Conservation (phyloP, 805 yeast genomes). For the Candida parachauliodes region DNA sequence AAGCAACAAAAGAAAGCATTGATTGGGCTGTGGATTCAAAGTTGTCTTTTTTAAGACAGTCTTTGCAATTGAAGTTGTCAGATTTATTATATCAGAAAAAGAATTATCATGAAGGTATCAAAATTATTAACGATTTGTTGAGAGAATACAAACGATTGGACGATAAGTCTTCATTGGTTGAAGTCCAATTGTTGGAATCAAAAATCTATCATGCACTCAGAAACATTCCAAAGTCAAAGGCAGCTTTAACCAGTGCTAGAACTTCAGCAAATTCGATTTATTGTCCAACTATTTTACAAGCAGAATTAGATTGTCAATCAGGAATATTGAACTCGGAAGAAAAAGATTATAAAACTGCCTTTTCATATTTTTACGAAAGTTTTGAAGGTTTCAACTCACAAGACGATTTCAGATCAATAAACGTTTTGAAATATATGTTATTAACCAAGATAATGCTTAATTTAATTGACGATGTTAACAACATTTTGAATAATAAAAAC, state of each 20-base stretch:
- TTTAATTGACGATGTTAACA: slow-evolving; percentile 78
- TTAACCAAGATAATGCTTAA: slow-evolving; percentile 91
- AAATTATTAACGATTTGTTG: slow-evolving; percentile 66
- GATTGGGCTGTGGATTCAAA: slow-evolving; percentile 84
- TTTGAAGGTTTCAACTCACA: slow-evolving; percentile 85
- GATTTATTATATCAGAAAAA: slow-evolving; percentile 66
- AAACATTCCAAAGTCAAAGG: slow-evolving; percentile 86
- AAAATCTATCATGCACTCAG: slow-evolving; percentile 88
- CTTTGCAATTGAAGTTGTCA: slow-evolving; percentile 79
- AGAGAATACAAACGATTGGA: slow-evolving; percentile 89
- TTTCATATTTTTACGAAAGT: slow-evolving; percentile 90
- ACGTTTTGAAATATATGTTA: slow-evolving; percentile 87
- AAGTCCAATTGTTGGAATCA: slow-evolving; percentile 88
- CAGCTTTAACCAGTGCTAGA: slow-evolving; percentile 90
- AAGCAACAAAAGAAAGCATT: slow-evolving; percentile 72
- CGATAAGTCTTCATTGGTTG: slow-evolving; percentile 92
- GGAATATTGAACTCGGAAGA: slow-evolving; percentile 97
- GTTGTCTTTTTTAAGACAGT: slow-evolving; percentile 84
- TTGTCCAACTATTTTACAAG: slow-evolving; percentile 91
- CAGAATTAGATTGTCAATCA: slow-evolving; percentile 91
- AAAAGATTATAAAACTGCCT: slow-evolving; percentile 93
- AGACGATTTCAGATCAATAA: slow-evolving; percentile 56
- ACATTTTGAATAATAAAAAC: slow-evolving; percentile 68
- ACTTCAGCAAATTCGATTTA: slow-evolving; percentile 97
- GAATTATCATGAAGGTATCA: slow-evolving; percentile 64